Evolutionary conservation across 139 green algal genomes (phyloP), one percentile per base, ranked within the genome.

Genomic region (Coccomyxa sp.): DNA sequence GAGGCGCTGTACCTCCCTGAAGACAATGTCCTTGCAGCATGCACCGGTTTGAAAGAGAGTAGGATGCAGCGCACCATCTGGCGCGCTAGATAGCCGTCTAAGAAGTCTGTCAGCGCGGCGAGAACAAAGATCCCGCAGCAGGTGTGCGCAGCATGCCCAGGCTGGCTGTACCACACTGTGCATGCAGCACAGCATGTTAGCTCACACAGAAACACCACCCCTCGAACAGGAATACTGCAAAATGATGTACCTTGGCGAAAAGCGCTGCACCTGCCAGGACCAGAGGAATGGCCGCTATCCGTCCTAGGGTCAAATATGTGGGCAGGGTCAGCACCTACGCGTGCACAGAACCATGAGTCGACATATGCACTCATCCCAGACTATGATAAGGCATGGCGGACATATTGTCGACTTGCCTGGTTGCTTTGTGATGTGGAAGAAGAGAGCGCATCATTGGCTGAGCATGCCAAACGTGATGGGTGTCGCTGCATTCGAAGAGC

Each of bases 61-160:
- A 37, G 33, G 33, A 40, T 22, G 8, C 14, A 8, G 33, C 37
- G 0, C 34, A 79, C 79, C 79, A 96, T 86, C 76, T 94, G 95
- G 0, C 96, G 79, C 8, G 96, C 96, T 7, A 99, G 84, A 81
- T 95, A 98, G 8, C 96, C 96, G 79, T 99, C 96, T 16, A 98
- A 85, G 89, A 91, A 99, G 82, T 99, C 96, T 18, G 96, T 99
- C 18, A 98, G 7, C 0, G 91, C 82, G 0, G 96, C 95, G 0
- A 81, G 76, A 0, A 98, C 76, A 79, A 99, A 99, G 27, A 98
- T 82, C 0, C 33, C 39, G 50, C 39, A 22, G 50, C 29, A 77
- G 36, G 39, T 72, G 29, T 33, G 18, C 22, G 58, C 0, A 86
- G 73, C 0, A 36, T 6, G n/a, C 6, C 14, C 24, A 18, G 84